Conservation (phyloP, 768 basidiomycete species). For the Termitomyces titanicus region DNA sequence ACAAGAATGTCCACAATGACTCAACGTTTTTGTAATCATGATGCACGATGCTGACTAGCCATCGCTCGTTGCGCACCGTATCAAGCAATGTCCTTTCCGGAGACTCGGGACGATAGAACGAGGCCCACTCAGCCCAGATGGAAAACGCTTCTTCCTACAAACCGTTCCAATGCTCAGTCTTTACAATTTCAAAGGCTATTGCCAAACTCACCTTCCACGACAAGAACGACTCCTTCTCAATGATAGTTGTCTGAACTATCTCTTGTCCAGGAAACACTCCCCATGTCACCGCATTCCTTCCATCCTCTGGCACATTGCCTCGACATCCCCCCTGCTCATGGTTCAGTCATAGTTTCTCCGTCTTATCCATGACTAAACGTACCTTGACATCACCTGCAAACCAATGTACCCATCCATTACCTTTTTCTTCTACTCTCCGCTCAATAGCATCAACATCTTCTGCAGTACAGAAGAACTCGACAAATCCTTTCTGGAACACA, state of each 20-base stretch:
- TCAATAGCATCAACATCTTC: slow-evolving; percentile 59
- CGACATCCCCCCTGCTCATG: slow-evolving; percentile 64
- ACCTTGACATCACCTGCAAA: slow-evolving; percentile 83
- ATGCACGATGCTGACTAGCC: slow-evolving; percentile 91
- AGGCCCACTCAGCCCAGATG: slow-evolving; percentile 95
- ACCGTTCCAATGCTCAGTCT: slow-evolving; percentile 1
- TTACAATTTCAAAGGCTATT: not conserved
- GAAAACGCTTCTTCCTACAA: slow-evolving; percentile 91
- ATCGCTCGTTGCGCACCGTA: slow-evolving; percentile 63
- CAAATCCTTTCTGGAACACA: slow-evolving; percentile 96
- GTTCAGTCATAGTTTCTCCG: not conserved
- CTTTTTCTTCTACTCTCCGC: slow-evolving; percentile 47
- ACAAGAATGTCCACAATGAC: slow-evolving; percentile 84
- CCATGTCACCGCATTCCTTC: slow-evolving; percentile 96
- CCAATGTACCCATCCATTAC: slow-evolving; percentile 72
- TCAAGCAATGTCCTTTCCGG: slow-evolving; percentile 73
- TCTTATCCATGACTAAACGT: slow-evolving; percentile 18
- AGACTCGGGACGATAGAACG: slow-evolving; percentile 76
- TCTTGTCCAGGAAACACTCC: slow-evolving; percentile 97
- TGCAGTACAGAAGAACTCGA: slow-evolving; percentile 87
- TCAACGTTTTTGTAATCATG: slow-evolving; percentile 84
- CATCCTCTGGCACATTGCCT: slow-evolving; percentile 76
- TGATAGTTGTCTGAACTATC: slow-evolving; percentile 93
- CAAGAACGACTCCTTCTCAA: slow-evolving; percentile 90
- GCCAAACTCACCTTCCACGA: slow-evolving; percentile 81